A percentile compares a stretch with the other conserved stretches of the same genome.
These are phyloP conservation scores for Aspergillus sp. DNA, from an alignment of 2,329 filamentous ascomycete genomes.

Conservation along the genomic window DNA sequence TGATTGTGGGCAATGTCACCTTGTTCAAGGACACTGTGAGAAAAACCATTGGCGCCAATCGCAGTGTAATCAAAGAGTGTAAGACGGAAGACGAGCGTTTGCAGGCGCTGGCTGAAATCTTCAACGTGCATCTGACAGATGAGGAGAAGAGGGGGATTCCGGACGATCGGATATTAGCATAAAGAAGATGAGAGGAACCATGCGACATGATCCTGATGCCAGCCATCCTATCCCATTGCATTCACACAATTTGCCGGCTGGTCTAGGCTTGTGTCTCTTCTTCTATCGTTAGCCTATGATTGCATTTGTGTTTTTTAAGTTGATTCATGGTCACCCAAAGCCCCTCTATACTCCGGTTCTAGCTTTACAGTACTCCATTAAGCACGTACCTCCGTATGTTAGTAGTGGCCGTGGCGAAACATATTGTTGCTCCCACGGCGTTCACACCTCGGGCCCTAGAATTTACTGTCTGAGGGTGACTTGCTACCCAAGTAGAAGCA, in stretches of 20 bases:
- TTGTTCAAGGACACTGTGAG: constrained; percentile 8
- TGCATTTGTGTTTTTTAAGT: background rate
- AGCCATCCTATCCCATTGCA: background rate
- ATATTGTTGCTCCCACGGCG: background rate
- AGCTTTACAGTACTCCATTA: background rate
- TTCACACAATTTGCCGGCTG: background rate
- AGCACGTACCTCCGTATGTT: constrained; percentile 1
- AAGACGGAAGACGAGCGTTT: constrained; percentile 8
- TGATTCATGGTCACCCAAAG: background rate
- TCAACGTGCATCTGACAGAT: constrained; percentile 6
- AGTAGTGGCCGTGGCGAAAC: no score
- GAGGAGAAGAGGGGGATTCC: constrained; percentile 6
- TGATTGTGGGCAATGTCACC: constrained; percentile 12
- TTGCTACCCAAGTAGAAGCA: no score
- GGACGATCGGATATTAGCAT: constrained; percentile 4
- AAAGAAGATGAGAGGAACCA: background rate
- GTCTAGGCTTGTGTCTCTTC: background rate
- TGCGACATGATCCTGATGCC: background rate
- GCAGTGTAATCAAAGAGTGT: constrained; percentile 4
- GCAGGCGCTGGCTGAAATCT: constrained; percentile 5
- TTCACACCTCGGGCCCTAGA: no score
- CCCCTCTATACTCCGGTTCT: background rate
- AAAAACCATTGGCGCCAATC: constrained; percentile 5
- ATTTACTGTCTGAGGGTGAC: no score
- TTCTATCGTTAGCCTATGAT: background rate